Percentiles rank a stretch among this genome's conserved stretches.
These are phyloP conservation scores for Fusarium bactridioides DNA, from an alignment of 2,329 filamentous ascomycete species.

Conservation along the genomic window DNA sequence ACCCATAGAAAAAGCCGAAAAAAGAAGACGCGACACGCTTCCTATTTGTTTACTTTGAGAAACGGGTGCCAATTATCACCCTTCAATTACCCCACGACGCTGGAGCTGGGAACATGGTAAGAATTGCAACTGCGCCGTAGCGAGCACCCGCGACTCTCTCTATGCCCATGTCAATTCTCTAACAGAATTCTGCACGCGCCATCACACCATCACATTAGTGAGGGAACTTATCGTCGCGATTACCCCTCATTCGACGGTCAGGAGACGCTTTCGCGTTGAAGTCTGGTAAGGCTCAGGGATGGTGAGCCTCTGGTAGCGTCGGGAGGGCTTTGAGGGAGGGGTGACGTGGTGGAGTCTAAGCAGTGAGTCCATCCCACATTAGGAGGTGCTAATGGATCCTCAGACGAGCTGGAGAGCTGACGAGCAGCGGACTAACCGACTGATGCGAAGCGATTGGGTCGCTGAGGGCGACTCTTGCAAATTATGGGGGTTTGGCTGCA, in stretches of 20 bases:
- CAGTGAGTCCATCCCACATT: constrained; percentile 37
- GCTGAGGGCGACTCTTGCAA: constrained; percentile 32
- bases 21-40: constrained; percentile 33
- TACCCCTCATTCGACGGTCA: constrained; percentile 41
- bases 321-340: constrained; percentile 24
- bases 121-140: constrained; percentile 18
- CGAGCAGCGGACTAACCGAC: constrained; percentile 27
- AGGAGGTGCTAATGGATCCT: constrained; percentile 23
- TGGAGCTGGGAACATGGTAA: neutral
- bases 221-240: constrained; percentile 21
- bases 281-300: constrained; percentile 20
- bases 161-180: constrained; percentile 36
- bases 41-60: constrained; percentile 39
- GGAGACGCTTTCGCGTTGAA: constrained; percentile 32
- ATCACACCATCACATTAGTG: constrained; percentile 36
- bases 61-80: constrained; percentile 22
- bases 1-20: neutral
- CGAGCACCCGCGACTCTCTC: constrained; percentile 3
- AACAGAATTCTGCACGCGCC: constrained; percentile 40
- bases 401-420: constrained; percentile 34
- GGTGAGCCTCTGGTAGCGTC: constrained; percentile 13
- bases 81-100: constrained; percentile 28
- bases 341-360: constrained; percentile 39
- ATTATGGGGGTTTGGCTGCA: constrained; percentile 38
- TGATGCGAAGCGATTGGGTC: constrained; percentile 37